Percentiles rank a stretch among this genome's conserved stretches.
Conservation (phyloP, 306 rosid genomes). For the cucumber (Cucumis sativus) region DNA sequence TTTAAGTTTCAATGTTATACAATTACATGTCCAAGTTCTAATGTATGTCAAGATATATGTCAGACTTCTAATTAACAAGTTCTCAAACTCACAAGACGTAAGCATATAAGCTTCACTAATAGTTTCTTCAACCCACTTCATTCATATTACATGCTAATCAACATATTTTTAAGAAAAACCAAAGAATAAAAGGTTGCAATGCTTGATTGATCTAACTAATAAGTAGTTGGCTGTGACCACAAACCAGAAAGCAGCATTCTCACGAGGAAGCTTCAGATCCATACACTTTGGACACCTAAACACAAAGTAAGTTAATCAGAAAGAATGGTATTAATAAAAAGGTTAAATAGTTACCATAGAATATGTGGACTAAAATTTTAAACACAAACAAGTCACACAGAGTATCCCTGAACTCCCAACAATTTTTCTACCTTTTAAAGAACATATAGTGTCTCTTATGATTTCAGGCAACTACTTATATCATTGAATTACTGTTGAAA, state of each 20-base stretch:
- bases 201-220: neutral
- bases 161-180: neutral
- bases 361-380: neutral
- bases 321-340: neutral
- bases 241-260: slow-evolving; percentile 84
- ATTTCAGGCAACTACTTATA: neutral
- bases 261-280: slow-evolving; percentile 83
- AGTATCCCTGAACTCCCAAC: neutral
- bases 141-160: neutral
- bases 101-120: neutral
- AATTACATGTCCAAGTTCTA: neutral
- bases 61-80: neutral
- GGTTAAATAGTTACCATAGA: neutral
- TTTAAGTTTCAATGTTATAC: neutral
- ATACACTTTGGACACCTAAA: slow-evolving; percentile 88
- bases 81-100: neutral
- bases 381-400: neutral
- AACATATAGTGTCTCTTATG: neutral
- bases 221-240: slow-evolving; percentile 19
- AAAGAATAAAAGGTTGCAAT: neutral
- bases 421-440: neutral
- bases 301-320: neutral
- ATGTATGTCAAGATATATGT: neutral
- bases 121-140: neutral
- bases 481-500: neutral